A percentile compares a stretch with the other conserved stretches of the same genome.
Conservation (phyloP, 805 yeast genomes). For the Hanseniaspora pseudoguilliermondii region DNA sequence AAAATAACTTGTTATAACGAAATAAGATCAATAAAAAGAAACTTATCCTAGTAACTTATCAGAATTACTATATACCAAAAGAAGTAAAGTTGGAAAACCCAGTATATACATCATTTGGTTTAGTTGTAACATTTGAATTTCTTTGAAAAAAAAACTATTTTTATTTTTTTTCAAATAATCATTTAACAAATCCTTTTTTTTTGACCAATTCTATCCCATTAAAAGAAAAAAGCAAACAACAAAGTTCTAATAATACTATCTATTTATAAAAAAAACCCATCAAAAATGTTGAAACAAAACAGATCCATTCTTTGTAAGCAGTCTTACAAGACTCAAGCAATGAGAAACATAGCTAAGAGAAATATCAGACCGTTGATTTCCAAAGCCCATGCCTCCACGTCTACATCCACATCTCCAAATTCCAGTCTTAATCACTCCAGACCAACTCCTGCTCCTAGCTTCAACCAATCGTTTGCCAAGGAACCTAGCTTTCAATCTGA, state of each 20-base stretch:
- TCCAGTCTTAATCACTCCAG: slow-evolving; percentile 15
- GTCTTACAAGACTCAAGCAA: not conserved
- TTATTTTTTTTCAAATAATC: too few species aligned
- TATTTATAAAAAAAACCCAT: not conserved
- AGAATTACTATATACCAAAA: too few species aligned
- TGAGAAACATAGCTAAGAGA: not conserved
- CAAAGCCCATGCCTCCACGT: slow-evolving; percentile 3
- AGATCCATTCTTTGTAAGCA: not conserved
- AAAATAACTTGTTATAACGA: too few species aligned
- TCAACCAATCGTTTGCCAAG: slow-evolving; percentile 21
- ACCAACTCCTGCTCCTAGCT: slow-evolving; percentile 30
- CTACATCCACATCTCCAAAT: slow-evolving; percentile 11
- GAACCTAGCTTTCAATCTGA: slow-evolving; percentile 15
- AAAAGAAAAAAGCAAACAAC: too few species aligned
- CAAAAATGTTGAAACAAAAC: slow-evolving; percentile 8
- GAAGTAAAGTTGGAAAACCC: too few species aligned
- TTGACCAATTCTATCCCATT: too few species aligned
- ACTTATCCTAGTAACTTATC: not conserved
- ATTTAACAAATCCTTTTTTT: too few species aligned
- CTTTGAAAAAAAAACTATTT: too few species aligned
- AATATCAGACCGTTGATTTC: not conserved
- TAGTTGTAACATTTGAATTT: too few species aligned
- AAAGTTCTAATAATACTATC: not conserved
- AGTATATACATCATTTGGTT: too few species aligned
- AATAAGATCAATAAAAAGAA: too few species aligned